Evolutionary conservation across 345 rosid species (phyloP), one percentile per base, ranked within the genome.

Genomic region (Geranium brycei): DNA sequence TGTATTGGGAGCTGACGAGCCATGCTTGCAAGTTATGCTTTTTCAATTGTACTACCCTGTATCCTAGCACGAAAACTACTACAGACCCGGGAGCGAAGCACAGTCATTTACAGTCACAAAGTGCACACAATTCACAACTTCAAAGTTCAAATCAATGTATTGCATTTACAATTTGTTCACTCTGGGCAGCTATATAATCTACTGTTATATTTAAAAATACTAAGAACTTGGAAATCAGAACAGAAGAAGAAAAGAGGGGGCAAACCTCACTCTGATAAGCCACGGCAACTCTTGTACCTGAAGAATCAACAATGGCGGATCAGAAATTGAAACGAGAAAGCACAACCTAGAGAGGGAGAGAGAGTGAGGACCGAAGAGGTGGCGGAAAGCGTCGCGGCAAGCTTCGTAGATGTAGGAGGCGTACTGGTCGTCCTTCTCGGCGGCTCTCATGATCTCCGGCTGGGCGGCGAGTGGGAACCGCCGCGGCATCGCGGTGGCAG

Each of bases 371-470:
- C 96, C 96, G 61, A 91, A 85, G 56, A 89, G 89, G 57, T 88
- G 91, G 35, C 95, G 89, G 58, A 93, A 74, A 64, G 96, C 95
- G 71, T 93, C 97, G 68, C 92, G 96, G 80, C 95, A 93, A 67
- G 99, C 95, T 41, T 86, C 96, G 75, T 86, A 84, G 70, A 93
- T 78, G 81, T 82, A 90, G 74, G 89, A 81, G 57, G 99, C 95
- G 73, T 93, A 88, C 57, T 90, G 97, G 69, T 88, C 99, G 73
- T 93, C 99, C 68, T 93, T 92, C 81, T 92, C 97, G 6, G 96
- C 96, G 2, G 96, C 96, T 80, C 99, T 88, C 98, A 91, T 87
- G 56, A 84, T 71, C 74, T 91, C 98, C 62, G 98, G 92, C 81
- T 89, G 96, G 41, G 96, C 93, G 4, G 95, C 98, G 31, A 68